These are phyloP conservation scores for Eucalyptus victrix DNA, from an alignment of 345 rosid species.

Conservation along the genomic window DNA sequence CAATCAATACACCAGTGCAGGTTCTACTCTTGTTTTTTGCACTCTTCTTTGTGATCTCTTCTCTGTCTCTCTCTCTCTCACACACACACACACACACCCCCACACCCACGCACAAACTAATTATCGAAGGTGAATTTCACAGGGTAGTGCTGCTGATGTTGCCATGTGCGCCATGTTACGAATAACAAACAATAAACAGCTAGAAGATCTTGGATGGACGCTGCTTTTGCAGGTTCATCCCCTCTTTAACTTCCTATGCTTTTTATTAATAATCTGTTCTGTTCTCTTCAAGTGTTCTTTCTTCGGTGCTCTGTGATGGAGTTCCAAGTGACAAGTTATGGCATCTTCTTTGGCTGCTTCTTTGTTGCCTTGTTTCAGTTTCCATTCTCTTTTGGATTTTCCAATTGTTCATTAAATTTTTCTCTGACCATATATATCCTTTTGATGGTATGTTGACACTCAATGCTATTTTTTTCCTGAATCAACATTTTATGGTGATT, in stretches of 20 bases:
- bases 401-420: neutral
- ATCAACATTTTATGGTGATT: neutral
- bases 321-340: neutral
- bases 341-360: neutral
- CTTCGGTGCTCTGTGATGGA: neutral
- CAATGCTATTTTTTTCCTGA: neutral
- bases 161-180: constrained; percentile 96
- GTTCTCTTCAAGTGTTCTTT: neutral
- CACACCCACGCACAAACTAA: neutral
- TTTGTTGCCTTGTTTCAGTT: neutral
- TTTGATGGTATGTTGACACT: neutral
- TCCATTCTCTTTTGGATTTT: neutral
- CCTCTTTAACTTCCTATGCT: neutral
- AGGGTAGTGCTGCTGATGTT: constrained; percentile 99
- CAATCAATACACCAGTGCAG: constrained; percentile 96
- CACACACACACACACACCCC: too few species aligned
- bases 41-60: neutral
- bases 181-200: constrained; percentile 42
- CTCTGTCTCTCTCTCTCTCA: neutral
- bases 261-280: neutral
- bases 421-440: neutral
- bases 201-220: constrained; percentile 83
- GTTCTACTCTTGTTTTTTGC: constrained; percentile 12
- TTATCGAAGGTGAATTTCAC: neutral
- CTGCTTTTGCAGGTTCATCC: constrained; percentile 75